Evolutionary conservation across 768 basidiomycete species (phyloP), one percentile per base, ranked within the genome.

Genomic region (Lepiota venenata): DNA sequence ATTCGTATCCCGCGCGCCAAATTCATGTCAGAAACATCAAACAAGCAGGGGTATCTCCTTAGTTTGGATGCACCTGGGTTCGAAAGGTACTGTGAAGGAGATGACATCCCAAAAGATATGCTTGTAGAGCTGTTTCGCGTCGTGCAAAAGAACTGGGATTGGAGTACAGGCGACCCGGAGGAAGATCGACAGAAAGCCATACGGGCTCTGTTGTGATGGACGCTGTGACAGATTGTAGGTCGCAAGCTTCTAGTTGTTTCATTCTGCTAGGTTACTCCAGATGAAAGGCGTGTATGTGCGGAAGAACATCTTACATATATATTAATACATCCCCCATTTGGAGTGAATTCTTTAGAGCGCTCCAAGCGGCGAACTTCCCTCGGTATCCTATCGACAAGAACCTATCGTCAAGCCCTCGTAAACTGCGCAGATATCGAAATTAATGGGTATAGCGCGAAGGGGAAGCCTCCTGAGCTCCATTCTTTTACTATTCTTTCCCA

Each of bases 1-100:
- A 58, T 68, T 25, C 60, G 66, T 3, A 58, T 58, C 29, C 67
- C 68, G 15, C 50, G 58, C 15, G 68, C 62, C 11, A 69, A 66
- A 29, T 48, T 43, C 32, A 63, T 65, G 12, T 36, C 58, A 25
- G 56, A 60, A 35, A 59, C 44, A 20, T 68, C 68, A 9, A 56
- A 55, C 38, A 50, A 27, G 11, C 54, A 61, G 15, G 69, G 69
- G 9, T 39, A 18, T 25, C 56, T 59, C 6, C 60, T 56, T 20
- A 58, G 63, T 39, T 51, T 70, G 8, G 47, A 58, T 27, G 55
- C 52, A 20, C 66, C 69, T 3, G 61, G 62, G 5, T 63, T 68
- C 16, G 63, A 64, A 50, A 56, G 61, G 20, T 56, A 65, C 16
- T 46, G 39, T 14, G 66, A 68, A 46, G 66, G 66, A 2, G 64